Base-by-base conservation (phyloP, 2,329 filamentous ascomycete genomes). In the Clonostachys rhizophaga region DNA sequence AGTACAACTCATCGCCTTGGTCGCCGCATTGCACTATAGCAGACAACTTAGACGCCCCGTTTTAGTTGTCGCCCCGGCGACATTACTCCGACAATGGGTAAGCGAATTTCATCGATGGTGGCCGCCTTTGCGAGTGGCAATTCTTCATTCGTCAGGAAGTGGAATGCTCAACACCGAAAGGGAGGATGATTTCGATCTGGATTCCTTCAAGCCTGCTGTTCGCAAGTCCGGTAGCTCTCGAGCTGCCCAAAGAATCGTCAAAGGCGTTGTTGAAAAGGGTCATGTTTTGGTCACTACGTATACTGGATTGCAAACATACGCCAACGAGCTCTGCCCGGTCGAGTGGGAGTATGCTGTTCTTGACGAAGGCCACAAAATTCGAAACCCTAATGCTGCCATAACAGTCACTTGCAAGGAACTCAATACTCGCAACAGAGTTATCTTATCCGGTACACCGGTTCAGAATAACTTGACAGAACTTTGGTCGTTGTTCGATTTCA, bases 51-150 rank as follows among this genome's bases (percentile, higher is more conserved):
- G 79, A 18, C 89, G 89, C 50, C 94, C 94, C 1, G 84, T 95
- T 40, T 89, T 99, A 50, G 81, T 99, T 8, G 91, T 99, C 5
- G 91, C 91, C 44, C 94, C 94, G 3, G 92, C 92, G 5, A 99
- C 94, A 0, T 87, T 99, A 20, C 85, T 99, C 70, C 87, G 90
- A 51, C 94, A 99, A 63, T 99, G 94, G 94, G 94, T 96, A 12
- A 95, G 95, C 53, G 94, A 99, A 61, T 97, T 99, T 57, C 95
- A 99, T 67, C 84, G 86, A 12, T 99, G 95, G 95, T 99, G 95
- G 95, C 94, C 94, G n/a, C 86, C 94, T n/a, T 74, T 99, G 34
- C 82, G 95, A 40, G 94, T 99, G 6, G 95, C 91, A 0, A 97
- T 99, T 51, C 66, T 99, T 43, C 94, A 99, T 62, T 90, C 90